A percentile compares a stretch with the other conserved stretches of the same genome.
Evolutionary conservation across 441 rosid genomes (phyloP).

Genomic region (Rhodomyrtus psidioides): DNA sequence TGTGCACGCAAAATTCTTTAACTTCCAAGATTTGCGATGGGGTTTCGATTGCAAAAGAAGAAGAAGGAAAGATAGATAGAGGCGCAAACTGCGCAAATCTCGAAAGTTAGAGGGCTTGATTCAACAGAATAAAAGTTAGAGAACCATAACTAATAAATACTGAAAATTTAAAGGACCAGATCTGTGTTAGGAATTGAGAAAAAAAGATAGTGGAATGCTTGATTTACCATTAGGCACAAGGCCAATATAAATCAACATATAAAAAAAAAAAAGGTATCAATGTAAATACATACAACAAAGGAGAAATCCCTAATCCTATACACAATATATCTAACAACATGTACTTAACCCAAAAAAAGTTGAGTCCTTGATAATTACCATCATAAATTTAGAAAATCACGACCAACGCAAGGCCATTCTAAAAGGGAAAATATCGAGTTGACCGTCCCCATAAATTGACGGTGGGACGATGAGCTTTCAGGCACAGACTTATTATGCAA

Average conservation of each 20-base stretch:
- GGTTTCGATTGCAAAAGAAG: background rate
- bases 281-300: too few relatives aligned
- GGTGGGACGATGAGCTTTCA: too few relatives aligned
- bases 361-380: background rate
- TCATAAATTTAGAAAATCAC: background rate
- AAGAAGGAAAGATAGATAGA: fast-evolving
- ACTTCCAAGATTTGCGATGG: background rate
- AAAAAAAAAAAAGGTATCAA: too few relatives aligned
- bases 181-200: too few relatives aligned
- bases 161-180: background rate
- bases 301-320: too few relatives aligned
- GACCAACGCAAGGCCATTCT: background rate
- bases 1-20: background rate
- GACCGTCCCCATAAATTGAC: too few relatives aligned
- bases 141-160: background rate
- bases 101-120: background rate
- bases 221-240: too few relatives aligned
- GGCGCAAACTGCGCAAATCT: background rate
- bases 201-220: too few relatives aligned
- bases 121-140: background rate
- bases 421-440: too few relatives aligned
- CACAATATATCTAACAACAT: background rate
- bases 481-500: too few relatives aligned
- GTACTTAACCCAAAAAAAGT: background rate
- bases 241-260: too few relatives aligned